Percentiles rank a stretch among this genome's conserved stretches.
These are phyloP conservation scores for Zasmidium cellare DNA, from an alignment of 2,329 filamentous ascomycete species.

Conservation along the genomic window DNA sequence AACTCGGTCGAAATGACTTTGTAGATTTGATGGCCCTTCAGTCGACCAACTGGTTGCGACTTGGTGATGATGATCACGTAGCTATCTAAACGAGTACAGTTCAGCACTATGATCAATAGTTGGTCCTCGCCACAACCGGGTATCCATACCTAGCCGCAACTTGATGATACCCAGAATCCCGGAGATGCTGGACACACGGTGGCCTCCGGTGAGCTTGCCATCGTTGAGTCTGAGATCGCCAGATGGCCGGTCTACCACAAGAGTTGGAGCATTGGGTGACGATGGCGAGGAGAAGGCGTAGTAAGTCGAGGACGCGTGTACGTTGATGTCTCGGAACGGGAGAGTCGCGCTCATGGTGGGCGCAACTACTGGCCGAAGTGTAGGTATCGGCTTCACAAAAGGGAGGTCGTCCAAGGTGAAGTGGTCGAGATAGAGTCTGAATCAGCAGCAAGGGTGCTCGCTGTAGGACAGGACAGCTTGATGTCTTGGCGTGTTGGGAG, in stretches of 20 bases:
- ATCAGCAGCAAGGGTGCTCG: background rate
- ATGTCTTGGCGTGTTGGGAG: background rate
- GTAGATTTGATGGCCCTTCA: conserved; percentile 96
- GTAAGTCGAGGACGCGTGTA: conserved; percentile 85
- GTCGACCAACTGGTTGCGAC: conserved; percentile 81
- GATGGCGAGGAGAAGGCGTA: conserved; percentile 98
- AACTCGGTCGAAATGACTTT: conserved; percentile 89
- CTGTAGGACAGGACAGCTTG: background rate
- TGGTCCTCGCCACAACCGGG: background rate
- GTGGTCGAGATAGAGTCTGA: conserved; percentile 1
- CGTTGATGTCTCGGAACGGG: conserved; percentile 95
- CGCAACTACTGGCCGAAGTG: background rate
- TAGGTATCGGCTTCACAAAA: background rate
- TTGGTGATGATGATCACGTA: conserved; percentile 98
- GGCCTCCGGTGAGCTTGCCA: conserved; percentile 71
- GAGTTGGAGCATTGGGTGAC: conserved; percentile 80
- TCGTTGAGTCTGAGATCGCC: conserved; percentile 86
- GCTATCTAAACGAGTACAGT: conserved; percentile 65
- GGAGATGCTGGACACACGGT: conserved; percentile 89
- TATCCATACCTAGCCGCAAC: conserved; percentile 74
- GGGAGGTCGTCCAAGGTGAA: background rate
- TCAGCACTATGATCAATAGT: conserved; percentile 5
- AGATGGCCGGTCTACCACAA: conserved; percentile 88
- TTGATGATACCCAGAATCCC: conserved; percentile 94
- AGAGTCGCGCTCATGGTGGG: conserved; percentile 52